Base-by-base conservation (phyloP, 306 rosid genomes). In the Phaseolus lunatus region DNA sequence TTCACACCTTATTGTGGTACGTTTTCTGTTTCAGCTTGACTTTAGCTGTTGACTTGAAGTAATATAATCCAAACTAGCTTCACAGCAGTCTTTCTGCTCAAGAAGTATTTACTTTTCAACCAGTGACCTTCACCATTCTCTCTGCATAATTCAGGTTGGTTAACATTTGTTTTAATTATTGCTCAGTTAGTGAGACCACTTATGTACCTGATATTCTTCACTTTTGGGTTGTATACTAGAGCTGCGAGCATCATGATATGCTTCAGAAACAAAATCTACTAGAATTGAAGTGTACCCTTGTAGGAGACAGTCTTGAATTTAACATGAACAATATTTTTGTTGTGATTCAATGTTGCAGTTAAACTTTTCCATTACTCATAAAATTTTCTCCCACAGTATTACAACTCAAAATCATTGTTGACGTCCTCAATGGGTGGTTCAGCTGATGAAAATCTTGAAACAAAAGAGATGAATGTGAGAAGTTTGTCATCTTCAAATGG, bases 401-500 rank as follows among this genome's bases (percentile, higher is more conserved):
- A 11, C 74, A 88, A 83, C 87, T 75, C 80, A 81, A 78, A 70
- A 66, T 13, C 27, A 27, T 61, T 50, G 69, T 61, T 24, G 73
- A 78, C 73, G 85, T 73, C 85, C 54, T 73, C 87, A 76, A 83
- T 82, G 86, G 87, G 79, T 56, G 77, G 58, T 81, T 80, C 89
- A 77, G 62, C 68, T 77, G 85, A 72, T 10, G 86, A 87, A 71
- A 75, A 81, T 26, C 64, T 52, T 35, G 90, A 85, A 81, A 64
- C 87, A 15, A 86, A 86, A 82, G 92, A 85, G 81, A 79, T 78
- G 83, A 91, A 86, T 52, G 27, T 12, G 16, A 80, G 84, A 85
- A 88, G 82, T 52, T 26, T 85, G 54, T 83, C 97, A 50, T 78
- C 85, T 76, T 83, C 84, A 22, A 81, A 88, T 13, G 83, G 70